Evolutionary conservation across 805 yeast genomes (phyloP).

Genomic region (Teunomyces kruisii): DNA sequence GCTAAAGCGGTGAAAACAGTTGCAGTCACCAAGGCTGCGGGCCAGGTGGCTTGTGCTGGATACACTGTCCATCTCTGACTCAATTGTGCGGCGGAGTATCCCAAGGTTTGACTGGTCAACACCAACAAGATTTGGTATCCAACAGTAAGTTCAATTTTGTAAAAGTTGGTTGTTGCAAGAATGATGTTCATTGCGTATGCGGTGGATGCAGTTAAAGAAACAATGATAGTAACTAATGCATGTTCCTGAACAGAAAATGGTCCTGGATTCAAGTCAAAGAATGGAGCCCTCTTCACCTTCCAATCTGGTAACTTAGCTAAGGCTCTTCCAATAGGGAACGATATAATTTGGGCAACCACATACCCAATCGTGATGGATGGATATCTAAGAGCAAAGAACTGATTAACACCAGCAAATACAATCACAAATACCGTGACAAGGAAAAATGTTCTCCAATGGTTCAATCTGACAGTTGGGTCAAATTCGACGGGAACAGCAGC

Average conservation of each 20-base stretch:
- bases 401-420: slow-evolving; percentile 27
- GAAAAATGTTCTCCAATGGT: slow-evolving; percentile 22
- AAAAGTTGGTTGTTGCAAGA: slow-evolving; percentile 20
- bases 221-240: slow-evolving; percentile 21
- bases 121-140: slow-evolving; percentile 28
- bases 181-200: slow-evolving; percentile 21
- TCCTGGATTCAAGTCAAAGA: slow-evolving; percentile 22
- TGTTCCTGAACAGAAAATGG: slow-evolving; percentile 22
- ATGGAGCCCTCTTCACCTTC: slow-evolving; percentile 11
- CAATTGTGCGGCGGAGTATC: slow-evolving; percentile 29
- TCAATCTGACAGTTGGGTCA: slow-evolving; percentile 16
- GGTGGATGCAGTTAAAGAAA: slow-evolving; percentile 21
- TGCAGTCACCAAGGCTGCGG: slow-evolving; percentile 25
- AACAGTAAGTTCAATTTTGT: slow-evolving; percentile 14
- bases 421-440: slow-evolving; percentile 19
- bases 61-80: slow-evolving; percentile 41
- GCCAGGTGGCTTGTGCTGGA: slow-evolving; percentile 57
- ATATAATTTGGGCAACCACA: slow-evolving; percentile 24
- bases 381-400: slow-evolving; percentile 24
- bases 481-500: slow-evolving; percentile 20
- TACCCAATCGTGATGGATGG: slow-evolving; percentile 24
- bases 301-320: slow-evolving; percentile 16
- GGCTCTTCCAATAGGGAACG: slow-evolving; percentile 22
- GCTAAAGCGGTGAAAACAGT: slow-evolving; percentile 19
- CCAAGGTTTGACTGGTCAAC: slow-evolving; percentile 25